Conservation (phyloP, 2,329 filamentous ascomycete genomes). For the Aspergillus transmontanensis region DNA sequence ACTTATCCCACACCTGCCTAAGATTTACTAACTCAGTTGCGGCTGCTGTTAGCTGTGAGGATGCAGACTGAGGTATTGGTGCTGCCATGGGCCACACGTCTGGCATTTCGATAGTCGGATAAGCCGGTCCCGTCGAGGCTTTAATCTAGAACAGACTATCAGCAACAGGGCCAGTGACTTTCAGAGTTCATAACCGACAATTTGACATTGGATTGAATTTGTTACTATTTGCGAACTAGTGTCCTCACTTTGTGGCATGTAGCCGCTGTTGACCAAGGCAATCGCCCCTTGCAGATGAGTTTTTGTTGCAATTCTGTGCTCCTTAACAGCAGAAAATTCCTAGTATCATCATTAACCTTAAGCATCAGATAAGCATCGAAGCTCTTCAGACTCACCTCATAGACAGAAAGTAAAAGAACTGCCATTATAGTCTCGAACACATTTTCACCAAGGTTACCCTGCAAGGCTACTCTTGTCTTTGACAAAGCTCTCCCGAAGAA, state of each 20-base stretch:
- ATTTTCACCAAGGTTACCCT: conserved; percentile 20
- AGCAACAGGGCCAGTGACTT: not conserved
- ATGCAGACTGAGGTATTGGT: conserved; percentile 16
- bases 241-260: conserved; percentile 16
- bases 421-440: conserved; percentile 28
- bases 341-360: conserved; percentile 3
- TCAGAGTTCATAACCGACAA: conserved; percentile 21
- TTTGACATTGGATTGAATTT: conserved; percentile 27
- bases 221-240: conserved; percentile 20
- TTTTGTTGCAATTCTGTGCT: conserved; percentile 23
- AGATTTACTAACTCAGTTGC: conserved; percentile 28
- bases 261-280: conserved; percentile 29
- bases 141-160: conserved; percentile 23
- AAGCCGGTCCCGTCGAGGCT: conserved; percentile 20
- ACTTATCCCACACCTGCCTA: conserved; percentile 25
- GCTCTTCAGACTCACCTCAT: conserved; percentile 23
- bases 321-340: conserved; percentile 31
- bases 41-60: conserved; percentile 23
- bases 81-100: conserved; percentile 26
- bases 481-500: conserved; percentile 28
- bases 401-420: conserved; percentile 29
- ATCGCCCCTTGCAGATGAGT: conserved; percentile 33
- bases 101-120: conserved; percentile 26
- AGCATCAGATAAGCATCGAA: not conserved
- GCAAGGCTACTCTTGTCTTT: conserved; percentile 26